These are phyloP conservation scores for Raphanus hybrid DNA, from an alignment of 441 rosid genomes.

Conservation along the genomic window DNA sequence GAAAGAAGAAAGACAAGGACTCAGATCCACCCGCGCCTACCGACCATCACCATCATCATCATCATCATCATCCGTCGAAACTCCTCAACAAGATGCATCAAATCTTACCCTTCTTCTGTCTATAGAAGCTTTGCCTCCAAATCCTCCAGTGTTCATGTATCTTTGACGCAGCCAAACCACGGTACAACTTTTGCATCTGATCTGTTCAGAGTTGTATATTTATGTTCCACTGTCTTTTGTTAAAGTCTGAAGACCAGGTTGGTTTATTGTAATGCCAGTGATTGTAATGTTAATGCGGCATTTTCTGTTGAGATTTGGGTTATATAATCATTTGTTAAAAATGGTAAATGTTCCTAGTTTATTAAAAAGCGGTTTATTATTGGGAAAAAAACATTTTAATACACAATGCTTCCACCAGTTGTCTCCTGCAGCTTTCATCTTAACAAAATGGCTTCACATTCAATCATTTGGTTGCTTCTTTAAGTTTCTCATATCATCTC, in stretches of 20 bases:
- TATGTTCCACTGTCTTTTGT: conserved; percentile 14
- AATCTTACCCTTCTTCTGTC: conserved; percentile 75
- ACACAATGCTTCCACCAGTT: conserved; percentile 37
- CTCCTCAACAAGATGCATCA: conserved; percentile 77
- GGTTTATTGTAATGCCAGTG: conserved; percentile 27
- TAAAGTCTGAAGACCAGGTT: conserved; percentile 5
- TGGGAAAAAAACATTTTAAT: conserved; percentile 7
- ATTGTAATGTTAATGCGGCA: conserved; percentile 29
- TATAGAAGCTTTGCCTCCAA: conserved; percentile 45
- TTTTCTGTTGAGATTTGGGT: background rate
- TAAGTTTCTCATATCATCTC: conserved; percentile 45
- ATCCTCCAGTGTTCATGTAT: conserved; percentile 5
- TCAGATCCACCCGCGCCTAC: conserved; percentile 62
- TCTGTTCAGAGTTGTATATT: conserved; percentile 31
- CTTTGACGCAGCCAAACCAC: conserved; percentile 1
- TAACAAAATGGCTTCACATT: conserved; percentile 54
- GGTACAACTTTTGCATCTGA: conserved; percentile 27
- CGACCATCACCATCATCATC: conserved; percentile 62
- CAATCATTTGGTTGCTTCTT: conserved; percentile 42
- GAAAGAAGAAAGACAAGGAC: conserved; percentile 70
- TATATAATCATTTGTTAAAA: background rate
- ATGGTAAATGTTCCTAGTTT: conserved; percentile 6
- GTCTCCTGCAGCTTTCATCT: conserved; percentile 36
- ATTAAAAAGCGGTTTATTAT: background rate
- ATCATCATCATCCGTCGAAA: conserved; percentile 63